Evolutionary conservation across 1,284 basidiomycete genomes (phyloP).

Genomic region (Papiliotrema fonsecae): DNA sequence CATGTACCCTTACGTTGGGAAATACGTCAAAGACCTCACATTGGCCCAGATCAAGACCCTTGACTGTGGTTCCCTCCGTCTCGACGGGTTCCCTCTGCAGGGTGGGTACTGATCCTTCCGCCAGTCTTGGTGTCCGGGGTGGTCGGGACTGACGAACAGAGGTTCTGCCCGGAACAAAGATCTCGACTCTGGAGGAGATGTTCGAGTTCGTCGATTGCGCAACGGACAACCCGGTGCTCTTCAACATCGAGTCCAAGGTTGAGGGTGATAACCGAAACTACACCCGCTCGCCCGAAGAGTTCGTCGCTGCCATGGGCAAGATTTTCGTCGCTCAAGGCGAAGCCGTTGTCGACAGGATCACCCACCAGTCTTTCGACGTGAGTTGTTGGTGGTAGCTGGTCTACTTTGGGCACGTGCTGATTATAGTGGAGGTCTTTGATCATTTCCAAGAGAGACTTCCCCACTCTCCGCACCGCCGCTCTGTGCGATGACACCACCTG

Average conservation of each 20-base stretch:
- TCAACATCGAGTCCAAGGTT: constrained; percentile 78
- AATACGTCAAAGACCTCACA: constrained; percentile 69
- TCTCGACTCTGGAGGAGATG: constrained; percentile 66
- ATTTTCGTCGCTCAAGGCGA: constrained; percentile 21
- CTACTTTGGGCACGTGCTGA: neutral
- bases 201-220: constrained; percentile 68
- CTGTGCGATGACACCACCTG: constrained; percentile 30
- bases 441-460: constrained; percentile 29
- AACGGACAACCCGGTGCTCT: constrained; percentile 53
- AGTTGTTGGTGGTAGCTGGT: neutral
- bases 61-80: constrained; percentile 69
- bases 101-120: constrained; percentile 34
- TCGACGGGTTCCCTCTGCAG: constrained; percentile 56
- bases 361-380: constrained; percentile 38
- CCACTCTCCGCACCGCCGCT: constrained; percentile 34
- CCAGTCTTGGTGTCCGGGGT: neutral
- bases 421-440: constrained; percentile 32
- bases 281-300: constrained; percentile 61
- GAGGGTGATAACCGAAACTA: constrained; percentile 56
- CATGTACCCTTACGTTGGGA: constrained; percentile 54
- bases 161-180: constrained; percentile 56
- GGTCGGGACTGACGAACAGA: constrained; percentile 6
- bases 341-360: constrained; percentile 32
- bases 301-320: constrained; percentile 52
- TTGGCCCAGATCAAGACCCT: constrained; percentile 69